A percentile compares a stretch with the other conserved stretches of the same genome.
phyloP scores from a whole-genome alignment of 148 eudicot species.

The Fagopyrum homotropicum region DNA sequence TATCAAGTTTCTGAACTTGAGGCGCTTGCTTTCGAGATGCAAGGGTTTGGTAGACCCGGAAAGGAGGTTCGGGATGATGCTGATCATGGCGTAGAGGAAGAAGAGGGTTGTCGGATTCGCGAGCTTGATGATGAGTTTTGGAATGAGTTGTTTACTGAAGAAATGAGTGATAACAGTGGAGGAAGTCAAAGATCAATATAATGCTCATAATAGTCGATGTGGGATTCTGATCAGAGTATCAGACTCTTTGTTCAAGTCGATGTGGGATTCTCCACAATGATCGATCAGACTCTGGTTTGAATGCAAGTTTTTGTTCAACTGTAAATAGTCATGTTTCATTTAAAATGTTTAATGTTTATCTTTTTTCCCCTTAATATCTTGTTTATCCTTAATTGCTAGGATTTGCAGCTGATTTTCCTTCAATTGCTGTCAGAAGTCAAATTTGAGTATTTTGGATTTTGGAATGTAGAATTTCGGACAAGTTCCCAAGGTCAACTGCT shows the following conservation, averaged over 20 bases:
- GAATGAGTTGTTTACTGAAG: conserved; percentile 73
- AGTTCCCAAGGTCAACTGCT: not conserved
- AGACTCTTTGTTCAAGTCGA: no score
- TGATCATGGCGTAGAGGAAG: conserved; percentile 26
- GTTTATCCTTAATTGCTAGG: no score
- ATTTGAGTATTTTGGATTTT: not conserved
- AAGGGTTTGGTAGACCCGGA: conserved; percentile 55
- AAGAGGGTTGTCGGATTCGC: conserved; percentile 25
- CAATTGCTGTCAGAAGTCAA: no score
- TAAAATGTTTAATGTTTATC: no score
- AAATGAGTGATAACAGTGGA: conserved; percentile 28
- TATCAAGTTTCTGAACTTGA: conserved; percentile 75
- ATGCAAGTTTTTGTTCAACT: no score
- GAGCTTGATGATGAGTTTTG: conserved; percentile 83
- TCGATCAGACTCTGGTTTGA: no score
- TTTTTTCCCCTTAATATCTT: no score
- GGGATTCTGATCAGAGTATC: no score
- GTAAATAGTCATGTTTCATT: no score
- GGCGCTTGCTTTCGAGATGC: conserved; percentile 86
- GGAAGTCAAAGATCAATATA: conserved; percentile 9
- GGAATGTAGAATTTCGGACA: not conserved
- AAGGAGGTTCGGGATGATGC: conserved; percentile 15
- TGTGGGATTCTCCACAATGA: no score
- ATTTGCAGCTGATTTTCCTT: no score
- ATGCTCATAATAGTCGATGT: not conserved